A percentile compares a stretch with the other conserved stretches of the same genome.
Evolutionary conservation across 164 flowering plant genomes (phyloP).

Genomic region (Stephania cephalantha): DNA sequence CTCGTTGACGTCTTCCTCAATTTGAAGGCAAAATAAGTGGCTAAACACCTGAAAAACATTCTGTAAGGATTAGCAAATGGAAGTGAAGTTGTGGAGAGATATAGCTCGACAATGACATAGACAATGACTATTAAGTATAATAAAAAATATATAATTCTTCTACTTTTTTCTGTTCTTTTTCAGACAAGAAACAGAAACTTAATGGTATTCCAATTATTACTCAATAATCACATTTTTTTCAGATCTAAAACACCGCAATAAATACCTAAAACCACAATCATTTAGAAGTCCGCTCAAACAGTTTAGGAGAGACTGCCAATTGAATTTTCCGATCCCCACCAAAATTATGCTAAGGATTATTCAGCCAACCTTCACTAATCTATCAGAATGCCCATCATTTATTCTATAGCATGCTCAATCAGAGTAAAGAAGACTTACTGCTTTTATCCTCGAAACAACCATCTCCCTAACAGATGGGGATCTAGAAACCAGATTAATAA

Average conservation of each 20-base stretch:
- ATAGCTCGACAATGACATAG: not conserved
- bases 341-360: not conserved
- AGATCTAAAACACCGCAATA: too few species aligned
- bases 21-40: slow-evolving; percentile 57
- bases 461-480: slow-evolving; percentile 53
- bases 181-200: not conserved
- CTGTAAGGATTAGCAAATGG: not conserved
- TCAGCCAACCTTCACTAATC: too few species aligned
- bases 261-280: not conserved
- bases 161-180: not conserved
- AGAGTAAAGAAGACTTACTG: slow-evolving; percentile 31
- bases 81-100: not conserved
- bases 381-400: too few species aligned
- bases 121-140: not conserved
- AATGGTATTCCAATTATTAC: too few species aligned
- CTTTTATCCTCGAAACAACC: slow-evolving; percentile 64
- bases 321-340: not conserved
- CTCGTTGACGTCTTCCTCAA: slow-evolving; percentile 82
- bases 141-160: too few species aligned
- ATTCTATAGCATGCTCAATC: not conserved
- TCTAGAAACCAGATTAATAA: slow-evolving; percentile 79
- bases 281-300: not conserved
- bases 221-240: too few species aligned
- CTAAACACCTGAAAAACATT: slow-evolving; percentile 51
- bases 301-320: not conserved